phyloP scores from a whole-genome alignment of 257 asterid genomes.

The Jasminum sambac region DNA sequence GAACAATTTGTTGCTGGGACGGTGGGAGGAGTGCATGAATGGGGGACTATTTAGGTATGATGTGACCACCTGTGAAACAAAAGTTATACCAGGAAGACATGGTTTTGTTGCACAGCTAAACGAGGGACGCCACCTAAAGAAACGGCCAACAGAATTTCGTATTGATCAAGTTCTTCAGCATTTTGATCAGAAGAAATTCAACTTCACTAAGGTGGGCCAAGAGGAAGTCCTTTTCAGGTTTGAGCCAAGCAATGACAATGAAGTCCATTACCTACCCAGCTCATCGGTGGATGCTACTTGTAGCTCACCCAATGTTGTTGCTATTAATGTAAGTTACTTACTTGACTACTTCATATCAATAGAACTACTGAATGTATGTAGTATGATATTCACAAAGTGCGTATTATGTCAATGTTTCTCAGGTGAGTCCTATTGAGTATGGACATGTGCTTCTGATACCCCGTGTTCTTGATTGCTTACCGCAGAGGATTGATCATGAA shows the following conservation, averaged over 20 bases:
- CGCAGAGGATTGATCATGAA: slow-evolving; percentile 76
- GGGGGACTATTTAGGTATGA: slow-evolving; percentile 96
- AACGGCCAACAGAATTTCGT: slow-evolving; percentile 96
- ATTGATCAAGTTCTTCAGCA: slow-evolving; percentile 91
- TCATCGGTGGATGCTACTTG: slow-evolving; percentile 60
- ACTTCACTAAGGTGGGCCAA: slow-evolving; percentile 93
- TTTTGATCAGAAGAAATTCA: slow-evolving; percentile 86
- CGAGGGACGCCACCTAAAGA: slow-evolving; percentile 97
- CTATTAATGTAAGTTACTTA: slow-evolving; percentile 70
- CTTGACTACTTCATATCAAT: no score
- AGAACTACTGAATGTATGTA: no score
- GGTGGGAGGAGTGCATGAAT: slow-evolving; percentile 98
- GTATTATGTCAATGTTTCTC: no score
- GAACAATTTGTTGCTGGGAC: no score
- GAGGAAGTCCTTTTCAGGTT: slow-evolving; percentile 93
- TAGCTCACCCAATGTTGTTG: slow-evolving; percentile 72
- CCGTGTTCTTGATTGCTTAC: slow-evolving; percentile 71
- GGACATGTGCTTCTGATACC: slow-evolving; percentile 95
- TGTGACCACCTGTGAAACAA: slow-evolving; percentile 94
- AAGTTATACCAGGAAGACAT: slow-evolving; percentile 90
- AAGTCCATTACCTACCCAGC: slow-evolving; percentile 58
- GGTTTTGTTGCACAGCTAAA: slow-evolving; percentile 93
- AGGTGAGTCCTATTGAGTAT: slow-evolving; percentile 97
- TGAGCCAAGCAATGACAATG: slow-evolving; percentile 54
- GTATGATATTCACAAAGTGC: no score